Evolutionary conservation across 1,284 basidiomycete genomes (phyloP), one percentile per base, ranked within the genome.

Genomic region (Malassezia japonica): DNA sequence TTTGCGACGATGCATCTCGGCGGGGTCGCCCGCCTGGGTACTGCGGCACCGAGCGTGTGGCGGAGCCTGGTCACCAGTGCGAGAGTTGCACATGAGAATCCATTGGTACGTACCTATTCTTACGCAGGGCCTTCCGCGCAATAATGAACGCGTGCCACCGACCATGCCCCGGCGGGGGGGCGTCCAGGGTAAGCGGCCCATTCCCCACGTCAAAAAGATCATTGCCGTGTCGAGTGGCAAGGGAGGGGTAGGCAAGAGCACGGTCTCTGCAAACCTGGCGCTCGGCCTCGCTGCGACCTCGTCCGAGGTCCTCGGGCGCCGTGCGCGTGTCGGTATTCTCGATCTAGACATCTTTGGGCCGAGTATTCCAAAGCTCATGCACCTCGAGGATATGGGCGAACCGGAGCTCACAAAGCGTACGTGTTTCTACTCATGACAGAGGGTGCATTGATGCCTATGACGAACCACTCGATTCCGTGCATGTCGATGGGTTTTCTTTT

Each of bases 331-430:
- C 2, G 92, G 94, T 0, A 76, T 98, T 12, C 78, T 98, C 0
- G 92, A 98, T 74, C 79, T 98, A 6, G 92, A 98, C 74, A 83
- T 98, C 46, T 98, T 95, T 65, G 92, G 92, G 0, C 92, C 92
- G 2, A 91, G 87, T 2, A 77, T 94, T n/a, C 92, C 94, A 0
- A 94, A 86, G 41, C 78, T 98, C 16, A 89, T 98, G 85, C 90
- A 88, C 0, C 78, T 98, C 23, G 85, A 87, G 68, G 77, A 81
- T 27, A 78, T 80, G 5, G 83, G 83, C 3, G 88, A 92, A 67
- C 89, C 91, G 0, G 78, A 81, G 37, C 75, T 95, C 36, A 91
- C 86, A 8, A 42, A 49, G 43, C 37, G 55, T 49, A 45, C 28
- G 48, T 48, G 7, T 4, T 15, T 6, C 12, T 16, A 10, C 28